Conservation (phyloP, 176 grass and related monocot genomes). For the Echinochloa phyllopogon region DNA sequence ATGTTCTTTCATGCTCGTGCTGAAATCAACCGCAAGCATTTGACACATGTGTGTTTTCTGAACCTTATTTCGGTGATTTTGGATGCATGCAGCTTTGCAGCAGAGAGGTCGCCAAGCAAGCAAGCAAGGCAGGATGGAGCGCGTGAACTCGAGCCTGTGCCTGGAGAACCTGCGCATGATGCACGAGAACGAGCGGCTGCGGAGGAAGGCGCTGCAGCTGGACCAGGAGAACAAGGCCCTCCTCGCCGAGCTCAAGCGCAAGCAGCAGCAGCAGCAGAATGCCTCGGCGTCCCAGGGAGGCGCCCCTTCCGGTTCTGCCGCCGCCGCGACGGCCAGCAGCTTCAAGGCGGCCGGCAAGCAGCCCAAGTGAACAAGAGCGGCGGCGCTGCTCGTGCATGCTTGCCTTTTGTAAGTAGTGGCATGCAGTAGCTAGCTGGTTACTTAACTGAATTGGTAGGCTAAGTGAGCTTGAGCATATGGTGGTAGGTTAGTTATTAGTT, state of each 20-base stretch:
- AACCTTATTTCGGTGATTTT: neutral
- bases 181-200: constrained; percentile 77
- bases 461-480: no score
- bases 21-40: no score
- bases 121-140: neutral
- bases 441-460: neutral
- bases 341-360: constrained; percentile 21
- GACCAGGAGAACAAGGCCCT: constrained; percentile 73
- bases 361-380: constrained; percentile 8
- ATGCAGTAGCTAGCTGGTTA: neutral
- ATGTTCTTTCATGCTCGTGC: neutral
- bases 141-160: constrained; percentile 48
- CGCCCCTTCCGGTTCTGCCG: neutral
- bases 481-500: no score
- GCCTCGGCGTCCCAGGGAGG: neutral
- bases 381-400: neutral
- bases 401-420: neutral
- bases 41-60: no score
- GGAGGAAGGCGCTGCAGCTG: constrained; percentile 52
- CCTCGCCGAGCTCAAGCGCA: constrained; percentile 56
- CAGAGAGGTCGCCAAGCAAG: no score
- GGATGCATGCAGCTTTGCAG: neutral
- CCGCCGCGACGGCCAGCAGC: neutral
- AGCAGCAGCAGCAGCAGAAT: constrained; percentile 11
- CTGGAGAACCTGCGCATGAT: constrained; percentile 68